A percentile compares a stretch with the other conserved stretches of the same genome.
Evolutionary conservation across 306 rosid genomes (phyloP).

Genomic region (Elaeagnus macrophylla): DNA sequence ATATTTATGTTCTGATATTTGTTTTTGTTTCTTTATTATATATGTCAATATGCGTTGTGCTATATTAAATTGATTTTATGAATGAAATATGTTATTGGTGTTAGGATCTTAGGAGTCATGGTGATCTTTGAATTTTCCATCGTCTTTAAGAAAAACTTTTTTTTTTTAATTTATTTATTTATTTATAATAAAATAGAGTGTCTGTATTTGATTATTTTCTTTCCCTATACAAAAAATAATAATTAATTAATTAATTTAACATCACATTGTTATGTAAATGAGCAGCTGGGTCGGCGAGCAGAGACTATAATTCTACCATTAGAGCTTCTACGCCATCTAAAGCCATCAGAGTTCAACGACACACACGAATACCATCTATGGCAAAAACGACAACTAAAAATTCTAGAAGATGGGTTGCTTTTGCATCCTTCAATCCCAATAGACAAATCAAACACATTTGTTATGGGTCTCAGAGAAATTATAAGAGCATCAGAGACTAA

Average conservation of each 20-base stretch:
- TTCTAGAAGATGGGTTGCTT: constrained; percentile 70
- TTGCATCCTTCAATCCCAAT: constrained; percentile 55
- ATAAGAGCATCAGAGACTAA: constrained; percentile 29
- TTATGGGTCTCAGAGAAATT: constrained; percentile 61
- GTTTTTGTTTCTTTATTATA: too few species aligned
- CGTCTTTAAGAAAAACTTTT: too few species aligned
- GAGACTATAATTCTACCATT: constrained; percentile 93
- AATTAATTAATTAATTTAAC: too few species aligned
- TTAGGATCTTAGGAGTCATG: too few species aligned
- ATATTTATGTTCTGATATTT: not conserved
- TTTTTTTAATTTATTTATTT: too few species aligned
- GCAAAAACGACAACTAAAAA: constrained; percentile 80
- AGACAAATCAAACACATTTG: constrained; percentile 51
- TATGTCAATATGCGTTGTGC: too few species aligned
- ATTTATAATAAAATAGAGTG: too few species aligned
- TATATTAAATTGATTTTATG: too few species aligned
- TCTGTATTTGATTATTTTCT: too few species aligned
- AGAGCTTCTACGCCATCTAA: constrained; percentile 76
- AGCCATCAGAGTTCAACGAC: constrained; percentile 80
- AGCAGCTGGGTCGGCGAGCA: constrained; percentile 72
- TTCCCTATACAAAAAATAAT: too few species aligned
- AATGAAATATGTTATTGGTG: too few species aligned
- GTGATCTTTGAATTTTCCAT: too few species aligned
- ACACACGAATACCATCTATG: constrained; percentile 69
- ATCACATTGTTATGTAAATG: not conserved